Evolutionary conservation across 257 asterid species (phyloP).

Genomic region (Penstemon davidsonii): DNA sequence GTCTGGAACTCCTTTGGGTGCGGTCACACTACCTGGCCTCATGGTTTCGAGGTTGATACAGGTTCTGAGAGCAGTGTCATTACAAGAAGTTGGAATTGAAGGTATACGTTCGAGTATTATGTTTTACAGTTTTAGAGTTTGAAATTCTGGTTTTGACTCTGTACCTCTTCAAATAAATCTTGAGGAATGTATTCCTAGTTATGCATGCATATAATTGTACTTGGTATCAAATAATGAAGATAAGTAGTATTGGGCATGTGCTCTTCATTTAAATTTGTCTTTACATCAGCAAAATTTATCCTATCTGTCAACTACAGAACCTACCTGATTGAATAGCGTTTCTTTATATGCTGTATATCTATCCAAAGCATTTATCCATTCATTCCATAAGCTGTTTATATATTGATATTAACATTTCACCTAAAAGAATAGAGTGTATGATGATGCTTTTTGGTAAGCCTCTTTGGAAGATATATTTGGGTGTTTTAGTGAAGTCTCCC

Average conservation of each 20-base stretch:
- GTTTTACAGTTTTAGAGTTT: background rate
- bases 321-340: background rate
- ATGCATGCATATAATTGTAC: too few relatives aligned
- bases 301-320: background rate
- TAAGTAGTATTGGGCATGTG: background rate
- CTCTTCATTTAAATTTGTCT: too few relatives aligned
- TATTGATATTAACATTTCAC: background rate
- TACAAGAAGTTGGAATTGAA: constrained; percentile 43
- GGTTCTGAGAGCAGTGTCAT: constrained; percentile 50
- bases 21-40: constrained; percentile 82
- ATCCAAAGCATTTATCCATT: background rate
- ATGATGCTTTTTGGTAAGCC: background rate
- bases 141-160: background rate
- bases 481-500: background rate
- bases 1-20: constrained; percentile 83
- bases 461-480: background rate
- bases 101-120: constrained; percentile 37
- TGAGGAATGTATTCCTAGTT: background rate
- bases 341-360: background rate
- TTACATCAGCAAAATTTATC: background rate
- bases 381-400: background rate
- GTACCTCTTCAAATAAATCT: background rate
- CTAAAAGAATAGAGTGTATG: background rate
- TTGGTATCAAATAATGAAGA: background rate
- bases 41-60: constrained; percentile 78